phyloP scores from a whole-genome alignment of 2,329 filamentous ascomycete species.

The Penicillium verrucosum region DNA sequence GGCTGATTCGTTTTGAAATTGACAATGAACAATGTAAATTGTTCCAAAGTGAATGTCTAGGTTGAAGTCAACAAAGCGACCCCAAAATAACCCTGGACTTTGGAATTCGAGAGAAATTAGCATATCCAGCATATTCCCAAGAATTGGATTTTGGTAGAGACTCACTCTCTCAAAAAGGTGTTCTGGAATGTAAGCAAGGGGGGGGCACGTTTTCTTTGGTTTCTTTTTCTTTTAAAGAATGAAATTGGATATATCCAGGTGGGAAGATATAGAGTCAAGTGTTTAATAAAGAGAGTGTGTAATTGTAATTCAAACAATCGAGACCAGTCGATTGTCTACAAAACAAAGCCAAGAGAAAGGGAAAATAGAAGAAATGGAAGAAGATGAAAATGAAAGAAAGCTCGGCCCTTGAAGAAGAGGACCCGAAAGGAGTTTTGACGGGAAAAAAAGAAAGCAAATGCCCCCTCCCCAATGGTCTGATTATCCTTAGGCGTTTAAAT shows the following conservation, averaged over 20 bases:
- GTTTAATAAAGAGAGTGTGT: background rate
- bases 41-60: background rate
- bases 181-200: conserved; percentile 3
- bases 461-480: background rate
- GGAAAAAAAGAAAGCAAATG: no score
- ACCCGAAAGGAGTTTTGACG: background rate
- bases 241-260: background rate
- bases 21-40: conserved; percentile 1
- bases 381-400: background rate
- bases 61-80: conserved; percentile 5
- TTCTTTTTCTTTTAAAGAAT: background rate
- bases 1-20: background rate
- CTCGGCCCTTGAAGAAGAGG: background rate
- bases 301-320: background rate
- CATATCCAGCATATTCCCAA: background rate
- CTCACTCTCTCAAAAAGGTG: background rate
- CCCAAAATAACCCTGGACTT: conserved; percentile 1
- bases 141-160: background rate
- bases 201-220: background rate
- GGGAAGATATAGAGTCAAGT: background rate
- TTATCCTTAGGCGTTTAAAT: conserved; percentile 1
- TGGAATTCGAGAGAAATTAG: conserved; percentile 4
- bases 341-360: background rate
- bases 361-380: background rate
- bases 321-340: background rate